A percentile compares a stretch with the other conserved stretches of the same genome.
These are phyloP conservation scores for Darksidea phi DNA, from an alignment of 495 filamentous ascomycete genomes.

Conservation along the genomic window DNA sequence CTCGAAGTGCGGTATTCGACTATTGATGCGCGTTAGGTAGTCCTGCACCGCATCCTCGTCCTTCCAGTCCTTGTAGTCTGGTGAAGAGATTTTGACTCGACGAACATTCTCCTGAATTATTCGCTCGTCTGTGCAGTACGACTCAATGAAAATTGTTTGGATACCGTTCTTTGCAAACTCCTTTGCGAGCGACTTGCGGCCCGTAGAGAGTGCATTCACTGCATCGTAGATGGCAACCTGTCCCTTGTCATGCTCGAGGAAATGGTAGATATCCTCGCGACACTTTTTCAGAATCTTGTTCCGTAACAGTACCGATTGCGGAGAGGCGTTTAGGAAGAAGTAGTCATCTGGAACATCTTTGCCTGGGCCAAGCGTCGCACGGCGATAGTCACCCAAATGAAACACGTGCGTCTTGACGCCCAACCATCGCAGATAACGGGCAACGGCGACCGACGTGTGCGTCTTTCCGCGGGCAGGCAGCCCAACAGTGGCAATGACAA, in stretches of 20 bases:
- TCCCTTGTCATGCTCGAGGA: constrained; percentile 93
- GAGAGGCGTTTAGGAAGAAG: constrained; percentile 92
- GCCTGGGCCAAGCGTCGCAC: constrained; percentile 81
- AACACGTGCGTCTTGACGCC: constrained; percentile 98
- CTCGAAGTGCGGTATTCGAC: constrained; percentile 92
- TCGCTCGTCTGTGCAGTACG: constrained; percentile 83
- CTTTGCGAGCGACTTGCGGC: constrained; percentile 83
- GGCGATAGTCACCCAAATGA: constrained; percentile 93
- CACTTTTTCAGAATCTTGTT: constrained; percentile 98
- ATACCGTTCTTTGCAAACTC: constrained; percentile 97
- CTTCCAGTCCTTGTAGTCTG: constrained; percentile 91
- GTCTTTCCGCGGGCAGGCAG: constrained; percentile 96
- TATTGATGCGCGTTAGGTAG: constrained; percentile 83
- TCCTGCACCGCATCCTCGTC: constrained; percentile 87
- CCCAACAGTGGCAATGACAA: constrained; percentile 95
- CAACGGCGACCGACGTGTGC: constrained; percentile 94
- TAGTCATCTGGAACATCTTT: constrained; percentile 94
- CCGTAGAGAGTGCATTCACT: constrained; percentile 85
- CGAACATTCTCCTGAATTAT: constrained; percentile 98
- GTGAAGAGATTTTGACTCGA: constrained; percentile 96
- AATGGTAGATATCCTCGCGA: constrained; percentile 93
- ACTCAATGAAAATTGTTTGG: constrained; percentile 94
- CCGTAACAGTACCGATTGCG: constrained; percentile 79
- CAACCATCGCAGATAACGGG: constrained; percentile 94
- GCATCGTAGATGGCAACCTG: constrained; percentile 99